Evolutionary conservation across 257 asterid genomes (phyloP), one percentile per base, ranked within the genome.

Genomic region (Ajuga chamaepitys): DNA sequence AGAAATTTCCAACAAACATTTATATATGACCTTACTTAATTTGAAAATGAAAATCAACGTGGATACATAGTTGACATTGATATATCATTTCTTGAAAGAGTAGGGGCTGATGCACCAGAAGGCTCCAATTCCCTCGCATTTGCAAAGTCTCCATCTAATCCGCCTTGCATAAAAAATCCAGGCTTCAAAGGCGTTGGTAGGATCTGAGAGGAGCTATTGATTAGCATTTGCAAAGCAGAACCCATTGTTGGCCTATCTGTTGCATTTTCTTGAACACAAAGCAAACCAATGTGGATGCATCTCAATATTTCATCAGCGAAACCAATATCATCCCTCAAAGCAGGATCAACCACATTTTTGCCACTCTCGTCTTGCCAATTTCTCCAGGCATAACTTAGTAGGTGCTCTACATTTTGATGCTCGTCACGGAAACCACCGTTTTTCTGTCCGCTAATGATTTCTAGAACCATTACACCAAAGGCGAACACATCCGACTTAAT

Each of bases 401-500:
- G 64, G 28, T 13, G 46, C n/a, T 80, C 73, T 11, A 63, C 74
- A 62, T 58, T 21, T 30, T 4, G 34, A 28, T 28, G 4, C 34
- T 28, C 5, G 5, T 28, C 34, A 5, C 34, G 64, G 3, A 14
- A 21, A 12, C 13, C 37, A 4, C 9, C 56, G 53, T 69, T 76
- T 59, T 38, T 80, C 44, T 48, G 67, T 5, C 86, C 79, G 12
- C 81, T 78, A 6, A 80, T 38, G 16, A 78, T 82, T 78, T 82
- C 85, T 1, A 85, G 59, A 26, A 80, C 54, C 21, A 77, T 24
- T 9, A 85, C 86, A 1, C 91, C 86, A 21, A 71, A 85, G 44
- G 84, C 75, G 34, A 72, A 82, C 7, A 82, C 80, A 30, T 85
- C 91, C 0, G 83, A 80, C 47, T 85, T 85, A n/a, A 60, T 21